These are phyloP conservation scores for Fraxinus greggii DNA, from an alignment of 305 asterid genomes.

Conservation along the genomic window DNA sequence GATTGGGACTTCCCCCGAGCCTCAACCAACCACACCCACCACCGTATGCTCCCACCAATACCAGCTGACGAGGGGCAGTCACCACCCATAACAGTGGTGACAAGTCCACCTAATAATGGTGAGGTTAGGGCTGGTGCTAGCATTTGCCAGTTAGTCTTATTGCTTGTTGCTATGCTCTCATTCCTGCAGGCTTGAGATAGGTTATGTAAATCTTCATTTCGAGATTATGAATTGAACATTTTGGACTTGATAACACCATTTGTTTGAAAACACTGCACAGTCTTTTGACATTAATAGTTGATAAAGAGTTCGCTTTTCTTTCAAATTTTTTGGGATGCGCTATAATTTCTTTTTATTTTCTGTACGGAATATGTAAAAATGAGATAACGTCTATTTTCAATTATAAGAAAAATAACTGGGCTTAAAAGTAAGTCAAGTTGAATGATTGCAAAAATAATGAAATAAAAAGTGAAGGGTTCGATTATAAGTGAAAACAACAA, in stretches of 20 bases:
- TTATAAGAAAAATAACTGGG: too few relatives aligned
- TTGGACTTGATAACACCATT: background rate
- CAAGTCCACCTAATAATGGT: conserved; percentile 25
- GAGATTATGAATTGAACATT: too few relatives aligned
- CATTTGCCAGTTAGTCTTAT: conserved; percentile 22
- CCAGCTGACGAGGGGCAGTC: conserved; percentile 31
- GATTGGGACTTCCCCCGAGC: conserved; percentile 79
- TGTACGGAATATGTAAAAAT: too few relatives aligned
- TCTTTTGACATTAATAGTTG: background rate
- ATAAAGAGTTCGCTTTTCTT: too few relatives aligned
- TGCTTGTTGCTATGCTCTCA: conserved; percentile 34
- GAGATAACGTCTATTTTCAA: too few relatives aligned
- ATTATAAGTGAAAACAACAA: too few relatives aligned
- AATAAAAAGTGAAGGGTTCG: too few relatives aligned
- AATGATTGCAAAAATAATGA: too few relatives aligned
- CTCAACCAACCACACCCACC: conserved; percentile 90
- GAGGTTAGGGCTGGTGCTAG: conserved; percentile 32
- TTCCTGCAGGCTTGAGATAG: conserved; percentile 16
- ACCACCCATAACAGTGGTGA: conserved; percentile 40
- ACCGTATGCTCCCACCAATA: conserved; percentile 59
- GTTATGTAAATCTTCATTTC: background rate
- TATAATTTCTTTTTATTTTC: too few relatives aligned
- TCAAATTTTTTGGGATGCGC: too few relatives aligned
- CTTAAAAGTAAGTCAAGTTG: too few relatives aligned
- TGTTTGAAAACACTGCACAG: background rate